These are phyloP conservation scores for Periconia sp. DNA, from an alignment of 2,329 filamentous ascomycete species.

Conservation along the genomic window DNA sequence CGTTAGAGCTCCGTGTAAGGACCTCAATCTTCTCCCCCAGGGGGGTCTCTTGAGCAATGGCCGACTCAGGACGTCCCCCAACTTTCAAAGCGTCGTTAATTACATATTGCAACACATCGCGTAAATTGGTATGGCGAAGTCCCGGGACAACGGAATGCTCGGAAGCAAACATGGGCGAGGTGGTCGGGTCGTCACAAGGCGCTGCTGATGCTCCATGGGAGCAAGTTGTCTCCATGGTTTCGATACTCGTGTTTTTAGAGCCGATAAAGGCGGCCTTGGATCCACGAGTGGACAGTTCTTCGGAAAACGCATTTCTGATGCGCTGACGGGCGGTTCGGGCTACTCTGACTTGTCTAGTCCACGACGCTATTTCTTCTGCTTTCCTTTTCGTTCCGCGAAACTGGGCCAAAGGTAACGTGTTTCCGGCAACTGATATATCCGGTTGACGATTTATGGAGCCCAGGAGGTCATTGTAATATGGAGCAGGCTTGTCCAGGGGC, in stretches of 20 bases:
- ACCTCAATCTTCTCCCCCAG: constrained; percentile 54
- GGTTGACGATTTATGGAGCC: constrained; percentile 42
- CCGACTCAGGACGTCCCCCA: constrained; percentile 56
- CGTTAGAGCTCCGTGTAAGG: constrained; percentile 46
- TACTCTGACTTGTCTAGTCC: constrained; percentile 31
- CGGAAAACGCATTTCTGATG: constrained; percentile 31
- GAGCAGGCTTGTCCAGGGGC: constrained; percentile 36
- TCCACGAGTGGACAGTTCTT: constrained; percentile 25
- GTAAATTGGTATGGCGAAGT: constrained; percentile 50
- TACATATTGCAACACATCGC: constrained; percentile 54
- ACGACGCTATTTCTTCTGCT: constrained; percentile 39
- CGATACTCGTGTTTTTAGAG: constrained; percentile 12
- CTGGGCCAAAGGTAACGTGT: constrained; percentile 42
- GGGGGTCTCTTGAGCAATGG: constrained; percentile 49
- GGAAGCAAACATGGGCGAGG: constrained; percentile 35
- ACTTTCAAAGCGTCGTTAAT: constrained; percentile 56
- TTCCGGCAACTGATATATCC: constrained; percentile 47
- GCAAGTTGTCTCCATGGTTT: constrained; percentile 21
- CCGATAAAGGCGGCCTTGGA: constrained; percentile 19
- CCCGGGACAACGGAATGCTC: constrained; percentile 49
- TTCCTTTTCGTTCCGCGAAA: constrained; percentile 48
- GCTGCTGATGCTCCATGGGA: constrained; percentile 23
- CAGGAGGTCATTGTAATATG: constrained; percentile 23
- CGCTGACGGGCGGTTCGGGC: constrained; percentile 26
- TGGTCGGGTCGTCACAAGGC: constrained; percentile 27